Conservation (phyloP, 306 rosid species). For the Dryas alaskensis region DNA sequence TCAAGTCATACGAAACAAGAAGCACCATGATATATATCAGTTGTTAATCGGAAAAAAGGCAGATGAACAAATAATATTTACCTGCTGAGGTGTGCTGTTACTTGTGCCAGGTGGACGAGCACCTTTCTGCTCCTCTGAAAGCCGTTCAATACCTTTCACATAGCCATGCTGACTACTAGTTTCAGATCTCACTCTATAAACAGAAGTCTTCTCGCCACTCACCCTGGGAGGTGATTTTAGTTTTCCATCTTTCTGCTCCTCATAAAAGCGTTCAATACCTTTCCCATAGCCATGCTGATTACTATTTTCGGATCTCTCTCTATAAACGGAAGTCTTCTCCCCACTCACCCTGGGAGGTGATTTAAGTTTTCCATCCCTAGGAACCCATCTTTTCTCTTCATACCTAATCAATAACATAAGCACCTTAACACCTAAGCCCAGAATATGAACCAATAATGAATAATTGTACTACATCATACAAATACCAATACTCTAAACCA, state of each 20-base stretch:
- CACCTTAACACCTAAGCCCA: constrained; percentile 18
- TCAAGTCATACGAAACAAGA: background rate
- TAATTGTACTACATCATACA: background rate
- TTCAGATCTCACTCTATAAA: constrained; percentile 48
- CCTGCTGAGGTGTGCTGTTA: constrained; percentile 11
- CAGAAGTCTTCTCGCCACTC: constrained; percentile 48
- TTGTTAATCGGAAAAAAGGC: background rate
- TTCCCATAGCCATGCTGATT: constrained; percentile 40
- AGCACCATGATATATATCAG: background rate
- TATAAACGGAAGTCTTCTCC: constrained; percentile 43
- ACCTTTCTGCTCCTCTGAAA: constrained; percentile 50
- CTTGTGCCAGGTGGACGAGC: constrained; percentile 37
- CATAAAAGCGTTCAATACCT: constrained; percentile 38
- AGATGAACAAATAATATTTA: background rate
- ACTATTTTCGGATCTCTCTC: constrained; percentile 57
- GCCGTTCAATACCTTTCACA: constrained; percentile 41
- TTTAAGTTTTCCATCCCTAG: constrained; percentile 61
- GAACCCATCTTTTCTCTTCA: constrained; percentile 79
- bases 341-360: constrained; percentile 50
- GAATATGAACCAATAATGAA: constrained; percentile 8
- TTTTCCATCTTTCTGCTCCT: constrained; percentile 49
- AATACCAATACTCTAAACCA: background rate
- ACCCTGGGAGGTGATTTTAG: constrained; percentile 49
- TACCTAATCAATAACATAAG: constrained; percentile 45
- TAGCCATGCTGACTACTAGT: constrained; percentile 48